Evolutionary conservation across 805 yeast species (phyloP), one percentile per base, ranked within the genome.

Genomic region (Yarrowia sp.): DNA sequence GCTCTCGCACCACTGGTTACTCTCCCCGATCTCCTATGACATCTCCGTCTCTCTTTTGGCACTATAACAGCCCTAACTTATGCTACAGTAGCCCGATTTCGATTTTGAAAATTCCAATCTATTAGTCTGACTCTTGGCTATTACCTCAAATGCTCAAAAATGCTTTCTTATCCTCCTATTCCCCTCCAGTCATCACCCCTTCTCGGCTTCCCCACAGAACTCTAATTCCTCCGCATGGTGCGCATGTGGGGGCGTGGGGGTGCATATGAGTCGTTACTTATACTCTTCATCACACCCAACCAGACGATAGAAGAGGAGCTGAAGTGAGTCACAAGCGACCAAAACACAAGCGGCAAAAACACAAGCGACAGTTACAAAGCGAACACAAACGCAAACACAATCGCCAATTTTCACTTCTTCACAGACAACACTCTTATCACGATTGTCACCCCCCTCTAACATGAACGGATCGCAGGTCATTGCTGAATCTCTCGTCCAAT

Each of bases 391-490:
- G 3, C 49, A 14, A 11, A 19, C 5, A 10, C 46, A 43, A 46
- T 22, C 26, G n/a, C n/a, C n/a, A n/a, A n/a, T n/a, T n/a, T n/a
- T n/a, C n/a, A n/a, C n/a, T n/a, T 5, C 32, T 26, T 26, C 32
- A 5, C 32, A 26, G n/a, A n/a, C 32, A 26, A 26, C 32, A 26
- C 7, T 26, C 32, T 26, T 26, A 3, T 26, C 32, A 26, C 32
- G 2, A 26, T 26, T 5, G 3, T 5, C 3, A 3, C 3, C 3
- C 32, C 32, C 5, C 32, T 3, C 32, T 35, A 5, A 9, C 12
- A 53, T 69, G 48, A 59, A 72, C 12, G 88, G 88, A 1, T 80
- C 89, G 0, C 76, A 77, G 35, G 73, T 83, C 1, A 83, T 88
- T 64, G 89, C 90, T 0, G 73, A 76, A 35, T 69, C 84, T 0